Evolutionary conservation across 176 grass and related monocot genomes (phyloP).

Genomic region (Avena sativa): DNA sequence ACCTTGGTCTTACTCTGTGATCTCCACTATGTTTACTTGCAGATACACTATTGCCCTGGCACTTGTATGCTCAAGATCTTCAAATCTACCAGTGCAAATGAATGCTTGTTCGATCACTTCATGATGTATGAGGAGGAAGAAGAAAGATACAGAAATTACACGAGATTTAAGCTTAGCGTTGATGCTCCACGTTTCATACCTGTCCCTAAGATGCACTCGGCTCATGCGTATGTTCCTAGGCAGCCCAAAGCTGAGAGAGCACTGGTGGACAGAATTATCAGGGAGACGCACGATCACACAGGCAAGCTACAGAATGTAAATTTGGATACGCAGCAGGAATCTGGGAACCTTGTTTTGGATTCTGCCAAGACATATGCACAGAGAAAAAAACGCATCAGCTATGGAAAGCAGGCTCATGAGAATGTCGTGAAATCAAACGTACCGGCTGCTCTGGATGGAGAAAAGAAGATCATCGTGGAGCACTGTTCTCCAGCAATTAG

Average conservation of each 20-base stretch:
- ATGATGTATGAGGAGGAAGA: constrained; percentile 66
- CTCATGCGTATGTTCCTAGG: background rate
- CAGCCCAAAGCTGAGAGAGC: constrained; percentile 32
- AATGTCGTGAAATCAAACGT: constrained; percentile 5
- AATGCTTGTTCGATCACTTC: constrained; percentile 69
- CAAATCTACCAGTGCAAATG: constrained; percentile 45
- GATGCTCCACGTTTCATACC: constrained; percentile 63
- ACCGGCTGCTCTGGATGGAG: constrained; percentile 15
- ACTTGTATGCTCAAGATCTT: constrained; percentile 78
- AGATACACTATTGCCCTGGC: constrained; percentile 70
- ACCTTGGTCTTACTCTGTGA: constrained; percentile 33
- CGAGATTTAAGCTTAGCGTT: constrained; percentile 45
- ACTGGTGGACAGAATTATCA: constrained; percentile 23
- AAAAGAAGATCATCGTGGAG: constrained; percentile 35
- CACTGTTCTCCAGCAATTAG: constrained; percentile 28
- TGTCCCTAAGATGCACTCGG: constrained; percentile 19
- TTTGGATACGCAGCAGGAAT: constrained; percentile 26
- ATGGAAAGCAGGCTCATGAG: constrained; percentile 29
- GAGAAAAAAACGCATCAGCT: background rate
- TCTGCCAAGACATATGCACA: constrained; percentile 3
- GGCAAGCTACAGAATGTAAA: constrained; percentile 21
- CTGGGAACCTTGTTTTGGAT: background rate
- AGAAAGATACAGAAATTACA: constrained; percentile 43
- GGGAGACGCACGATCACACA: constrained; percentile 8
- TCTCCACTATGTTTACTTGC: constrained; percentile 26